Base-by-base conservation (phyloP, 768 basidiomycete species). In the Crepidotus variabilis region DNA sequence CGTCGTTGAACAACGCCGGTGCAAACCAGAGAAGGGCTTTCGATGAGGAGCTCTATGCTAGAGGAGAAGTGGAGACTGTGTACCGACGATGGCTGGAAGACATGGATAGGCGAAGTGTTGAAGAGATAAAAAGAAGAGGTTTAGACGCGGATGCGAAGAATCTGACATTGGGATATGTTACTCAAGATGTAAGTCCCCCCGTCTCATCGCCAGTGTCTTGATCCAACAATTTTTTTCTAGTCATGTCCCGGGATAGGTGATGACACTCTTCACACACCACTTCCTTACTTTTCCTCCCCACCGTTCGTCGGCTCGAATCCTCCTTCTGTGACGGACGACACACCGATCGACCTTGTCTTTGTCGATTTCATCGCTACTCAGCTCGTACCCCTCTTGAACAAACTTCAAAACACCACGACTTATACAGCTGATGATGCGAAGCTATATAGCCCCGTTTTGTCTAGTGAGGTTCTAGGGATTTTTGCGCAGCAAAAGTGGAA, bases 231-330 rank as follows among this genome's bases (percentile, higher is more conserved):
- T 1, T 47, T 18, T 50, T 57, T 39, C 0, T 54, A 84, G 88
- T 72, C 81, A 1, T 92, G 91, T 65, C 85, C 88, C 1, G 88
- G 85, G 2, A 70, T 82, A 8, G 92, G 90, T 1, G 91, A 93
- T 65, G 92, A 93, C 62, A 83, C 78, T 2, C 69, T 70, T 0
- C 92, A 94, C 67, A 61, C 71, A 1, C 82, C 89, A 2, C 66
- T 88, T 51, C 78, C 86, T 3, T 81, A 79, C 69, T 81, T 78
- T 68, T 52, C 67, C 4, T 58, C 72, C 2, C 87, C 87, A 0
- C 75, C 78, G 63, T 91, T 84, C 64, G 76, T 90, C 56, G 76
- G 75, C 14, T 86, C 85, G 0, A 68, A 74, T 23, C 66, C 80
- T 2, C 86, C 88, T 2, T 65, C 72, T 21, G 77, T 84, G 13